Evolutionary conservation across 2,329 filamentous ascomycete species (phyloP).

Genomic region (Acarospora socialis): DNA sequence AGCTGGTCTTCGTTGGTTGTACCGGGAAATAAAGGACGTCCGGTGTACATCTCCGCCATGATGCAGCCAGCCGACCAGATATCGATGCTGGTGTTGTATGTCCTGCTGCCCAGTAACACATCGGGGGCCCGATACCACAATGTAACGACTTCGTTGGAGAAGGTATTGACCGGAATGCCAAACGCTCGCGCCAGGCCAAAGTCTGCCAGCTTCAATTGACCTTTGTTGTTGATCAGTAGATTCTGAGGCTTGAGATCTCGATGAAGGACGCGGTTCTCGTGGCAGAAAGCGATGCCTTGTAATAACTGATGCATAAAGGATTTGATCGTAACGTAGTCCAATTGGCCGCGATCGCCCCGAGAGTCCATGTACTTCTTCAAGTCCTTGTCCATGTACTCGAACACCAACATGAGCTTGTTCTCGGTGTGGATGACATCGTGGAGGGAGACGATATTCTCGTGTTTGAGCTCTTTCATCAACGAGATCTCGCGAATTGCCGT

Average conservation of each 20-base stretch:
- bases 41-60: conserved; percentile 99
- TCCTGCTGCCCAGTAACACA: conserved; percentile 81
- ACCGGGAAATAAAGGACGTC: conserved; percentile 85
- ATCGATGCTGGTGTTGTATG: conserved; percentile 99
- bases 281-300: conserved; percentile 91
- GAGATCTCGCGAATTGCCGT: conserved; percentile 98
- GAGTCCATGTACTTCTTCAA: conserved; percentile 98
- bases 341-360: conserved; percentile 71
- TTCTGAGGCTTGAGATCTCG: conserved; percentile 95
- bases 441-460: conserved; percentile 93
- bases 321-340: conserved; percentile 86
- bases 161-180: conserved; percentile 94
- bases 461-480: conserved; percentile 98
- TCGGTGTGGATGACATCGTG: conserved; percentile 99
- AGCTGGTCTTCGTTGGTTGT: conserved; percentile 98
- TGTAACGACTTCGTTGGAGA: conserved; percentile 95
- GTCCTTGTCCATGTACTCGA: conserved; percentile 98
- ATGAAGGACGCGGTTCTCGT: conserved; percentile 91
- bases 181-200: conserved; percentile 91
- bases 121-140: conserved; percentile 96
- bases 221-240: conserved; percentile 83
- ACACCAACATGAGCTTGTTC: conserved; percentile 99
- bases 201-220: conserved; percentile 81
- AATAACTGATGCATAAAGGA: conserved; percentile 98
- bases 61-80: conserved; percentile 99